Base-by-base conservation (phyloP, 805 yeast species). In the Kuraishia molischiana region DNA sequence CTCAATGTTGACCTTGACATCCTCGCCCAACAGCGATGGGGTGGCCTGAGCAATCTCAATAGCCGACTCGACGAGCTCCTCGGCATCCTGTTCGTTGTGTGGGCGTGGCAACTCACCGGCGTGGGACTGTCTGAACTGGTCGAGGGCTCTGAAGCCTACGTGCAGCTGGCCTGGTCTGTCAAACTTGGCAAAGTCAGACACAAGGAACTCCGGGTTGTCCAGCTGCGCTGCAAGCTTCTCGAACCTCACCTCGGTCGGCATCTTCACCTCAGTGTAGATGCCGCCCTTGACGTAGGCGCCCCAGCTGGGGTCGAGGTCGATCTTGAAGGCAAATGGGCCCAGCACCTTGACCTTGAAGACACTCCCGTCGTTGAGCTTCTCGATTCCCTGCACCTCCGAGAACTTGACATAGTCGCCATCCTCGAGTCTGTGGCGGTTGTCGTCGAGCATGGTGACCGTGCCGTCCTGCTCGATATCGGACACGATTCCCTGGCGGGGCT, bases 321-420 rank as follows among this genome's bases (percentile, higher is more conserved):
- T 75, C 53, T 75, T 78, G 68, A 84, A 92, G 2, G 97, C 94
- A 54, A 74, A 87, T n/a, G 98, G 98, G 13, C 97, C 98, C 42
- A 83, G 67, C 2, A 87, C 97, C 53, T 78, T 81, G 38, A 92
- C 74, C 54, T 83, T 81, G 54, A 68, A 77, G 13, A 86, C 72
- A 39, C 71, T 62, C 4, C 90, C 95, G 47, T 78, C 79, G 56
- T 89, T 85, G 44, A 86, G 64, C 44, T 69, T 69, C 8, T 72
- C 77, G 53, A 86, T 67, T 29, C 97, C 97, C 52, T 79, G 74
- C 28, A 89, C 80, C 60, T 89, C 97, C 11, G 82, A 54, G 51
- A 92, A 87, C 57, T 81, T 84, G 39, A 92, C 95, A 53, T 64
- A 83, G 50, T 84, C 83, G 14, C 97, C 97, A 59, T 86, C 95